phyloP scores from a whole-genome alignment of 1,284 basidiomycete genomes.

The Kalmanozyma brasiliensis region DNA sequence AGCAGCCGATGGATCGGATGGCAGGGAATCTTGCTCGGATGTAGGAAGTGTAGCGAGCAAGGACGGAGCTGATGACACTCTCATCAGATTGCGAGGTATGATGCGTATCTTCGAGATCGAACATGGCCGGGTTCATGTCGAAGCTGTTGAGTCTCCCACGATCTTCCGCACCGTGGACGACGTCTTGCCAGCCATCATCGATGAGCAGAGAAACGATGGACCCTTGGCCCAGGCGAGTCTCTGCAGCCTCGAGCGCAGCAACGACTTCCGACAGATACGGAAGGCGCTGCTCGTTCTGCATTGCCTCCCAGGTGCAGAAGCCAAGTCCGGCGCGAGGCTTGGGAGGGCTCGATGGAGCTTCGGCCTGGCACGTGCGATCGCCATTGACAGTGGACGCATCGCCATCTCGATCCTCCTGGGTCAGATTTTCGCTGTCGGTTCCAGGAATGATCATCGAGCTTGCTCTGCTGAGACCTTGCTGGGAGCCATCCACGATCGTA shows the following conservation, averaged over 20 bases:
- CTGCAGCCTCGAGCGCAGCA: conserved; percentile 26
- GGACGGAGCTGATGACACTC: neutral
- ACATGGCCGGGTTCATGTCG: conserved; percentile 20
- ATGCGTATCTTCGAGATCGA: conserved; percentile 34
- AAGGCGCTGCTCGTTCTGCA: conserved; percentile 29
- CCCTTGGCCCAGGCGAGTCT: conserved; percentile 22
- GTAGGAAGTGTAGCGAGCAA: conserved; percentile 23
- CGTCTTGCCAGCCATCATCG: conserved; percentile 49
- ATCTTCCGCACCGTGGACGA: conserved; percentile 6
- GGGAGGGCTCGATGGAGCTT: neutral
- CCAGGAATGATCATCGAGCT: conserved; percentile 16
- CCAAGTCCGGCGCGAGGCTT: conserved; percentile 27
- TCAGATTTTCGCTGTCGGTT: conserved; percentile 1
- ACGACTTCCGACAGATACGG: conserved; percentile 37
- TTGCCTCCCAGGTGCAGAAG: conserved; percentile 50
- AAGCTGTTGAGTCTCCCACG: conserved; percentile 40
- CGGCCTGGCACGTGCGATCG: conserved; percentile 18
- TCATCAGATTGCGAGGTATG: no score
- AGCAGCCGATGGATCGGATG: conserved; percentile 34
- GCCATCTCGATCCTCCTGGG: conserved; percentile 6
- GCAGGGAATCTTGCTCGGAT: conserved; percentile 34
- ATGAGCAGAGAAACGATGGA: conserved; percentile 38
- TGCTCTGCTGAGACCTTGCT: conserved; percentile 2
- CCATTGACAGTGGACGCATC: conserved; percentile 17
- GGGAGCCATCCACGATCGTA: conserved; percentile 20